A percentile compares a stretch with the other conserved stretches of the same genome.
Evolutionary conservation across 2,329 filamentous ascomycete genomes (phyloP).

Genomic region (Stagonosporopsis rhizophila): DNA sequence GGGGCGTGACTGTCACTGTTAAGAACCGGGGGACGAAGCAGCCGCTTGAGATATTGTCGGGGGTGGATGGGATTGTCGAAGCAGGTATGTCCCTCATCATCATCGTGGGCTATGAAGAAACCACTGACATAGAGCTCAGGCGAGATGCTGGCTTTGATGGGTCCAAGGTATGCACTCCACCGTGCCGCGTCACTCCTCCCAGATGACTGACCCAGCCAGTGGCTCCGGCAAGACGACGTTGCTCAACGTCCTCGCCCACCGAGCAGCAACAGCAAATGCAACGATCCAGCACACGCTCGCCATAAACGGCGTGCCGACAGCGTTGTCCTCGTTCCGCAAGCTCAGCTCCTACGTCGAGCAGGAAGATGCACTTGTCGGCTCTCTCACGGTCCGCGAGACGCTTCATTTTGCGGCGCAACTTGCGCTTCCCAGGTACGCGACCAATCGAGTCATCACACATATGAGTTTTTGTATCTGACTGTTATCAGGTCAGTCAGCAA

Average conservation of each 20-base stretch:
- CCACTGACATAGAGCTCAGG: constrained; percentile 55
- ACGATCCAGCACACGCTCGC: constrained; percentile 62
- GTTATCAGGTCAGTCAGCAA: constrained; percentile 57
- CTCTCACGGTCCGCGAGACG: constrained; percentile 80
- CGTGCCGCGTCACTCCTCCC: neutral
- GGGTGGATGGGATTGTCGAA: constrained; percentile 68
- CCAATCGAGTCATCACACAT: neutral
- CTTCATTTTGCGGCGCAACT: constrained; percentile 78
- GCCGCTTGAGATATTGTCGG: constrained; percentile 67
- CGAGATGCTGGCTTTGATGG: constrained; percentile 81
- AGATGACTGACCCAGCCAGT: constrained; percentile 25
- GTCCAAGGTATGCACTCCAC: constrained; percentile 61
- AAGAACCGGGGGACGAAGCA: constrained; percentile 73
- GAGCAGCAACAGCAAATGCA: constrained; percentile 61
- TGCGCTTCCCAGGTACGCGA: constrained; percentile 55
- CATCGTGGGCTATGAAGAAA: neutral
- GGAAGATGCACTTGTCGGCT: constrained; percentile 83
- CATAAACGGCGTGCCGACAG: constrained; percentile 68
- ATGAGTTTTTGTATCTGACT: constrained; percentile 15
- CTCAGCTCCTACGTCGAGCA: constrained; percentile 85
- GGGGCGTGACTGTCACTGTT: constrained; percentile 71
- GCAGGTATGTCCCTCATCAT: constrained; percentile 59
- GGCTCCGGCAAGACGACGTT: constrained; percentile 82
- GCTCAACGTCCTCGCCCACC: constrained; percentile 77
- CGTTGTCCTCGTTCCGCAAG: constrained; percentile 64